phyloP scores from a whole-genome alignment of 2,329 filamentous ascomycete genomes.

The Chaetomiaceae sp. region DNA sequence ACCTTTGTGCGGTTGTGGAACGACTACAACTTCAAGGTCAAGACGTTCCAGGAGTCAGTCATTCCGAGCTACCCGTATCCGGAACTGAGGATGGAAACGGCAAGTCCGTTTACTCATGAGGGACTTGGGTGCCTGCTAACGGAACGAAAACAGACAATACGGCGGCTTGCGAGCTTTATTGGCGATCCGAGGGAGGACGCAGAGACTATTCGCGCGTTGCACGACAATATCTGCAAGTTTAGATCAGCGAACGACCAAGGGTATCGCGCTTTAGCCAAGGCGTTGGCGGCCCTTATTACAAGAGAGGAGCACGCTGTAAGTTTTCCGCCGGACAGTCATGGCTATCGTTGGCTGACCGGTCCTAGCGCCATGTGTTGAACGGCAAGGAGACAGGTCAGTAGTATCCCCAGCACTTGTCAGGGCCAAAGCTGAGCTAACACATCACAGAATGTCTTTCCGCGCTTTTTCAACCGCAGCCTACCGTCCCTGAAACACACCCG shows the following conservation, averaged over 20 bases:
- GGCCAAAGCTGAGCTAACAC: background rate
- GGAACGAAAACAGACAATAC: conserved; percentile 21
- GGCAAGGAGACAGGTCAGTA: conserved; percentile 25
- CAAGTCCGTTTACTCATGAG: conserved; percentile 6
- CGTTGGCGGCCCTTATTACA: conserved; percentile 23
- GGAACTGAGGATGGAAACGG: conserved; percentile 21
- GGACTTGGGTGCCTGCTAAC: conserved; percentile 1
- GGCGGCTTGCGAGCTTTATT: conserved; percentile 29
- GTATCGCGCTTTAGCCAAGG: conserved; percentile 28
- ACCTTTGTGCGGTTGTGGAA: conserved; percentile 31
- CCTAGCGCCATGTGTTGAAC: conserved; percentile 24
- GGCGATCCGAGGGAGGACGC: conserved; percentile 31
- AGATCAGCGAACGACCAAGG: conserved; percentile 27
- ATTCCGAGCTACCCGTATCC: conserved; percentile 17
- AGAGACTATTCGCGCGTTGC: conserved; percentile 36
- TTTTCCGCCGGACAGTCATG: no score
- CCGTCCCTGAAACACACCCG: conserved; percentile 20
- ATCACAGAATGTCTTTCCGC: conserved; percentile 25
- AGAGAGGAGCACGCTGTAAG: conserved; percentile 28
- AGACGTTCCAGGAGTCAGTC: conserved; percentile 31
- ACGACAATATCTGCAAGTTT: conserved; percentile 41
- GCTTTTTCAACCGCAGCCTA: conserved; percentile 15
- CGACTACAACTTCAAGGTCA: conserved; percentile 33
- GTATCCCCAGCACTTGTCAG: background rate
- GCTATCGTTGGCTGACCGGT: conserved; percentile 1